phyloP scores from a whole-genome alignment of 2,329 filamentous ascomycete species.

The Xylariaceae sp. region DNA sequence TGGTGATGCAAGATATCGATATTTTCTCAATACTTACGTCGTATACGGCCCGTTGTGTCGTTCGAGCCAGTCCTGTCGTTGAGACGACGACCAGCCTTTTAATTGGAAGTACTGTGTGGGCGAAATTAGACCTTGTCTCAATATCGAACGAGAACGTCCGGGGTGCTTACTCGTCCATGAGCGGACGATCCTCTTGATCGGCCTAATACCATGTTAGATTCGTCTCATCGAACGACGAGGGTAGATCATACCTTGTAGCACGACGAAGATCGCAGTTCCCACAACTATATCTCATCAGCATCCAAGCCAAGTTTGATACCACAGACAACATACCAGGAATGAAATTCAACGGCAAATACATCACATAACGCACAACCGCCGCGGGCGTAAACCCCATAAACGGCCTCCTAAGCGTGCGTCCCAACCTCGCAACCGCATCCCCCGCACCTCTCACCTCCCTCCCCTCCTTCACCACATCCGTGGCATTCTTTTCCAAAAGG shows the following conservation, averaged over 20 bases:
- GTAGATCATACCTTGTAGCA: constrained; percentile 57
- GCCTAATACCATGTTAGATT: constrained; percentile 32
- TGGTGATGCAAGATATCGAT: background rate
- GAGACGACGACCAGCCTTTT: constrained; percentile 68
- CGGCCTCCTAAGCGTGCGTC: constrained; percentile 52
- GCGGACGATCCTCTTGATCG: constrained; percentile 44
- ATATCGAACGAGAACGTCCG: background rate
- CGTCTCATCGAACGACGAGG: background rate
- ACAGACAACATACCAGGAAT: constrained; percentile 53
- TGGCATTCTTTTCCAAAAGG: constrained; percentile 46
- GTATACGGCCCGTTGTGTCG: constrained; percentile 72
- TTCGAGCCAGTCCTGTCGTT: constrained; percentile 64
- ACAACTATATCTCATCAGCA: constrained; percentile 46
- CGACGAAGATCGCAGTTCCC: constrained; percentile 74
- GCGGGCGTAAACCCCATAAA: constrained; percentile 53
- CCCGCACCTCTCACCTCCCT: constrained; percentile 63
- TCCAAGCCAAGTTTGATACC: too few species aligned
- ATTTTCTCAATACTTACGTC: constrained; percentile 50
- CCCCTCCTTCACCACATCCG: constrained; percentile 64
- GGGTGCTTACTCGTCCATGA: constrained; percentile 48
- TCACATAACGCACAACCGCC: constrained; percentile 68
- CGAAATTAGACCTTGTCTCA: constrained; percentile 38
- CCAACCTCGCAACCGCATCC: constrained; percentile 53
- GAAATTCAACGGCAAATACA: constrained; percentile 89
- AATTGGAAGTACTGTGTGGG: constrained; percentile 78